Evolutionary conservation across 2,329 filamentous ascomycete genomes (phyloP), one percentile per base, ranked within the genome.

Genomic region (Coniochaeta sp.): DNA sequence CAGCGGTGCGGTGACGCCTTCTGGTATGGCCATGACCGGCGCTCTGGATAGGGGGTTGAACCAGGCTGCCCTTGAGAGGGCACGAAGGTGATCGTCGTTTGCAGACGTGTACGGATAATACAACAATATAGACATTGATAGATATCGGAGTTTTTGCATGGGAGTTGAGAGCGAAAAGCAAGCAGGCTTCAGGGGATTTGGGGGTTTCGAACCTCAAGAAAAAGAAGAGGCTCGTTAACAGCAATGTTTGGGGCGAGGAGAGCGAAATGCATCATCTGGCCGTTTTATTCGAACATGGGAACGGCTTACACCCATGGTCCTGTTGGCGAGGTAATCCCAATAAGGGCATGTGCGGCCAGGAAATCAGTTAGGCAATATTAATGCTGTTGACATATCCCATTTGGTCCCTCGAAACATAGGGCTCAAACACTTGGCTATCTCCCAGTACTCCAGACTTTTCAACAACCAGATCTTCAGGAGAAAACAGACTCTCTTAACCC

Each of bases 21-120:
- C 67, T 16, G 70, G 74, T 3, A 63, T 81, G 53, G 63, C 75
- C 42, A 79, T 82, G 78, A 78, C 76, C 6, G 75, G 59, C 51
- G 66, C 68, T 28, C 56, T 63, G 16, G 68, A 69, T 33, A 56
- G 55, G 6, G 53, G 51, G 27, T 51, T 62, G 53, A 65, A 61
- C 45, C 58, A 61, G 20, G 63, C 63, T 20, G 64, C 63, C 2
- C 51, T 60, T 22, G 59, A 62, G 52, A 59, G 64, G 26, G 58
- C 61, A 14, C 51, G 58, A 18, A 58, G 61, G n/a, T 61, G 32
- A 54, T 22, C 13, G 32, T 12, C 33, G 33, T n/a, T n/a, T n/a
- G n/a, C n/a, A 6, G 5, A 9, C n/a, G 6, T 47, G 13, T 47
- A 30, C 16, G 18, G n/a, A 30, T 47, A 22, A n/a, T n/a, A 31